Conservation (phyloP, 2,329 filamentous ascomycete species). For the Fusarium albosuccineum region DNA sequence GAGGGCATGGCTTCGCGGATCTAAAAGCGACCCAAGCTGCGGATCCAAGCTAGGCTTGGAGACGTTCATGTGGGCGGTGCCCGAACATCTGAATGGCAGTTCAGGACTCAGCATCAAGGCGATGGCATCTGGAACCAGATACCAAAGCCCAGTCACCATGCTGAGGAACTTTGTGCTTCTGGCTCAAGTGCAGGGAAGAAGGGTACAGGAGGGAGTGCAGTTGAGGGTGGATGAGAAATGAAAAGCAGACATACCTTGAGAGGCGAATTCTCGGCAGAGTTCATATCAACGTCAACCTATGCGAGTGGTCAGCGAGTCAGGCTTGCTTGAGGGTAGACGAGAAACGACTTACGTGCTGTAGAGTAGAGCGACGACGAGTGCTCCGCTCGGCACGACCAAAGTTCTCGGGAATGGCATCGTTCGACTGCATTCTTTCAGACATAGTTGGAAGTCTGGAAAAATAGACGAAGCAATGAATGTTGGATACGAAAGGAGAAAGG, state of each 20-base stretch:
- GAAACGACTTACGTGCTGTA: not conserved
- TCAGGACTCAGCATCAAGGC: slow-evolving; percentile 6
- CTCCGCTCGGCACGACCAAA: not conserved
- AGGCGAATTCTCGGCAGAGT: rapidly evolving
- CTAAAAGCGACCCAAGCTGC: slow-evolving; percentile 17
- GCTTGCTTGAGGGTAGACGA: not conserved
- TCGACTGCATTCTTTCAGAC: not conserved
- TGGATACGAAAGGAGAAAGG: too few relatives aligned
- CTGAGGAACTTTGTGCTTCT: slow-evolving; percentile 11
- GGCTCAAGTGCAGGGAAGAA: slow-evolving; percentile 30
- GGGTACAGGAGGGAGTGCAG: slow-evolving; percentile 13
- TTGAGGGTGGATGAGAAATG: slow-evolving; percentile 33
- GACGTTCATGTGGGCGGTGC: slow-evolving; percentile 1
- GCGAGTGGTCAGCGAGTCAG: not conserved
- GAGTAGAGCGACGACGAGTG: not conserved
- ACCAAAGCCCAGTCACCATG: not conserved
- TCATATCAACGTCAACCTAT: slow-evolving; percentile 8
- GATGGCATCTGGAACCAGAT: not conserved
- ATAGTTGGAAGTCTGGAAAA: not conserved
- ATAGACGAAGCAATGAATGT: not conserved
- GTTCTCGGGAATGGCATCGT: not conserved
- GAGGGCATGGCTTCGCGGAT: not conserved
- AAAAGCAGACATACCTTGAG: slow-evolving; percentile 36
- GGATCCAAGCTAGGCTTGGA: slow-evolving; percentile 26
- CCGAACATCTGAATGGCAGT: slow-evolving; percentile 9